Conservation (phyloP, 2,329 filamentous ascomycete genomes). For the Acrocalymma vagum region DNA sequence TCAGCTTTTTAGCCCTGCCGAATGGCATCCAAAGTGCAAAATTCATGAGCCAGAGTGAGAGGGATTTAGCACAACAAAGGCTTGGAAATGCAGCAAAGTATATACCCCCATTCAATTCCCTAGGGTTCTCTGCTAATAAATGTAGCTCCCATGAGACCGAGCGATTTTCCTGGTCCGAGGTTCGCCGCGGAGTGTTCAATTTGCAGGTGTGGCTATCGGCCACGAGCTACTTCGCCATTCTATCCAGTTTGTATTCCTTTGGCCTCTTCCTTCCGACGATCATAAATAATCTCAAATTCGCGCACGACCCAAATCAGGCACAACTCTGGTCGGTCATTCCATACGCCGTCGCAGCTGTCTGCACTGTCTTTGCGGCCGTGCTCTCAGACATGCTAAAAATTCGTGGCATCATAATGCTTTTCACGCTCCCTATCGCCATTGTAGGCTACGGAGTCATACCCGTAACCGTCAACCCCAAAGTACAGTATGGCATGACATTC, state of each 20-base stretch:
- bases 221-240: slow-evolving; percentile 66
- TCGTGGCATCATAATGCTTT: slow-evolving; percentile 69
- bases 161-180: slow-evolving; percentile 68
- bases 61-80: too few species aligned
- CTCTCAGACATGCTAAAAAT: slow-evolving; percentile 67
- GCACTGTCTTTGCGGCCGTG: slow-evolving; percentile 62
- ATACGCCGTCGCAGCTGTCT: slow-evolving; percentile 66
- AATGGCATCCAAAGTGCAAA: too few species aligned
- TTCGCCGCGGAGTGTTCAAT: slow-evolving; percentile 67
- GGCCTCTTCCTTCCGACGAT: slow-evolving; percentile 73
- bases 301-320: slow-evolving; percentile 63
- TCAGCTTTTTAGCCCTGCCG: slow-evolving; percentile 63
- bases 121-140: slow-evolving; percentile 58
- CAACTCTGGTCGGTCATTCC: slow-evolving; percentile 73
- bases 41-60: too few species aligned
- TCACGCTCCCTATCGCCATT: slow-evolving; percentile 70
- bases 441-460: slow-evolving; percentile 72
- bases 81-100: too few species aligned
- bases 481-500: slow-evolving; percentile 73
- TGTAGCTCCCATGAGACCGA: slow-evolving; percentile 52
- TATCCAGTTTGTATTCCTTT: slow-evolving; percentile 69
- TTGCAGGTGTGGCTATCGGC: slow-evolving; percentile 71
- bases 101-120: slow-evolving; percentile 62
- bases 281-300: slow-evolving; percentile 64
- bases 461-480: slow-evolving; percentile 59